Evolutionary conservation across 306 rosid genomes (phyloP).

Genomic region (Heteromeles arbutifolia): DNA sequence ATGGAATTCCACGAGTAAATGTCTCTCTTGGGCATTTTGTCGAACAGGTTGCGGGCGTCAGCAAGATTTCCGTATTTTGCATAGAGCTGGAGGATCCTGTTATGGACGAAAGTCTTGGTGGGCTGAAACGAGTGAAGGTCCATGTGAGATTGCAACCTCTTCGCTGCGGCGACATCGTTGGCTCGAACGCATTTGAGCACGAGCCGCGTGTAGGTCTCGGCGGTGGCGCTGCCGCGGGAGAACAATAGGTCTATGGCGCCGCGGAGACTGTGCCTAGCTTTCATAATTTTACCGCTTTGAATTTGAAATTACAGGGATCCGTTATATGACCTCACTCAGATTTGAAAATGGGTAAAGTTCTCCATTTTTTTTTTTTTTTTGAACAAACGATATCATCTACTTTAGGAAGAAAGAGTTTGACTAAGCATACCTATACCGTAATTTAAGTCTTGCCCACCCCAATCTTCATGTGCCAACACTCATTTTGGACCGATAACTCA

Average conservation of each 20-base stretch:
- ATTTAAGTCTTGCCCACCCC: no score
- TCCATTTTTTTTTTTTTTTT: no score
- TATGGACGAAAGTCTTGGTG: conserved; percentile 43
- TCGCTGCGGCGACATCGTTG: conserved; percentile 46
- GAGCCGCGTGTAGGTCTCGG: conserved; percentile 51
- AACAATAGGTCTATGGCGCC: conserved; percentile 37
- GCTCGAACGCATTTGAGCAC: conserved; percentile 54
- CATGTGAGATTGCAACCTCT: conserved; percentile 65
- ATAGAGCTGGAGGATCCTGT: conserved; percentile 43
- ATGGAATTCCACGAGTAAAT: conserved; percentile 56
- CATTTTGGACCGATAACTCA: no score
- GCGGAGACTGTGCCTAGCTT: conserved; percentile 32
- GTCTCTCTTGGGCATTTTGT: conserved; percentile 44
- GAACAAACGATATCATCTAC: accelerated
- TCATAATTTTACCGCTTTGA: conserved; percentile 23
- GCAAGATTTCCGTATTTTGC: conserved; percentile 44
- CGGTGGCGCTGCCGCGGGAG: conserved; percentile 40
- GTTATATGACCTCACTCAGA: background rate
- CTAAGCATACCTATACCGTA: no score
- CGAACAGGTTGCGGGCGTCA: conserved; percentile 46
- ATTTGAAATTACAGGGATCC: background rate
- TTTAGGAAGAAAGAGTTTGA: accelerated
- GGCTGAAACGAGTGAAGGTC: conserved; percentile 52
- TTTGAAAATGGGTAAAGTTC: background rate
- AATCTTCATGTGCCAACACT: no score